Evolutionary conservation across 2,329 filamentous ascomycete genomes (phyloP).

Genomic region (Claviceps fusiformis): DNA sequence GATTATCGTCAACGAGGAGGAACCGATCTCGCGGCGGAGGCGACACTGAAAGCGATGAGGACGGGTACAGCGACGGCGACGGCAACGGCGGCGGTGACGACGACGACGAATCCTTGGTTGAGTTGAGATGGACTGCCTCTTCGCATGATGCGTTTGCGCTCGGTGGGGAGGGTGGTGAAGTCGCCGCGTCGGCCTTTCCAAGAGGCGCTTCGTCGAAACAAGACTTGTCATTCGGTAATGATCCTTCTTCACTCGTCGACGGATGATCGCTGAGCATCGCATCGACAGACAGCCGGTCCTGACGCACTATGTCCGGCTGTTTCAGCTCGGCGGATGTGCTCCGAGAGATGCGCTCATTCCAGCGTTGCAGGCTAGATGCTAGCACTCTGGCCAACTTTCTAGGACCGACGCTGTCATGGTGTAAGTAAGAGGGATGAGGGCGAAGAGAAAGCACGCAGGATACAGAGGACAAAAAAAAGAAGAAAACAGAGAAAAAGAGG

Average conservation of each 20-base stretch:
- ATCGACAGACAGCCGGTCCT: neutral
- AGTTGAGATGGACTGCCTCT: neutral
- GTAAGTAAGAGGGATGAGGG: neutral
- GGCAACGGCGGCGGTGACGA: neutral
- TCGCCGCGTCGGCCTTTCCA: neutral
- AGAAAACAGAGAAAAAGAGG: too few species aligned
- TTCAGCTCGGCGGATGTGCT: neutral
- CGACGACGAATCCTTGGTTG: neutral
- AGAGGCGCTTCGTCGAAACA: neutral
- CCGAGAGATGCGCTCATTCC: neutral
- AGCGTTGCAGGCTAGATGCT: neutral
- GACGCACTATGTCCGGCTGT: neutral
- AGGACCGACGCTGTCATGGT: slow-evolving; percentile 17
- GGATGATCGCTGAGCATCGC: neutral
- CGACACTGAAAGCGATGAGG: neutral
- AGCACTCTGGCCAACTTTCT: slow-evolving; percentile 16
- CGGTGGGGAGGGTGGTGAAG: neutral
- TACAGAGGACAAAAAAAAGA: too few species aligned
- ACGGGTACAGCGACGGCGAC: neutral
- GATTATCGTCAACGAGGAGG: slow-evolving; percentile 24
- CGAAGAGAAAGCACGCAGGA: neutral
- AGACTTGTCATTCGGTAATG: neutral
- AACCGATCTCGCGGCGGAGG: neutral
- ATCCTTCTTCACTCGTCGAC: neutral
- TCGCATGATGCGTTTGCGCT: neutral